These are phyloP conservation scores for Xylaria sp. DNA, from an alignment of 2,329 filamentous ascomycete species.

Conservation along the genomic window DNA sequence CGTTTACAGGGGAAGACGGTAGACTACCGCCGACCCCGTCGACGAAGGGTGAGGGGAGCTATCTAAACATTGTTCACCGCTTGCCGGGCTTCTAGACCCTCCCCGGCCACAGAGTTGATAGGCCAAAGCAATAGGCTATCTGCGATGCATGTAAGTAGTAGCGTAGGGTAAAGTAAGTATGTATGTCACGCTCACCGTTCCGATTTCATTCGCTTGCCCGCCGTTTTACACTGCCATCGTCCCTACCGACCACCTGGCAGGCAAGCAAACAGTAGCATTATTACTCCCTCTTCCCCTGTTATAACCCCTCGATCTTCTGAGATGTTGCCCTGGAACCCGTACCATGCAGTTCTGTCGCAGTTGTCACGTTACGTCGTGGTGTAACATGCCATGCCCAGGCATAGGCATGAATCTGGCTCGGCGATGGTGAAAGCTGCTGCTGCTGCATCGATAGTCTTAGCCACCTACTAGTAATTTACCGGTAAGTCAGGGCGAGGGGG, in stretches of 20 bases:
- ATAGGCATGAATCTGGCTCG: not conserved
- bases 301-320: constrained; percentile 14
- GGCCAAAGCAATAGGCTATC: constrained; percentile 16
- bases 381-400: not conserved
- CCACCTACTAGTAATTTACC: not conserved
- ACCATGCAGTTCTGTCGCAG: constrained; percentile 1
- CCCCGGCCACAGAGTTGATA: constrained; percentile 15
- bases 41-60: not conserved
- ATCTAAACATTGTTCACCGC: constrained; percentile 16
- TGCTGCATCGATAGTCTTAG: not conserved
- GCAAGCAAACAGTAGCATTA: not conserved
- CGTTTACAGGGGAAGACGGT: not conserved
- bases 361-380: constrained; percentile 32
- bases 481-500: not conserved
- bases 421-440: constrained; percentile 8
- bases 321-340: not conserved
- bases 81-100: constrained; percentile 20
- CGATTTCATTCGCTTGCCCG: not conserved
- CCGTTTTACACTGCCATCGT: not conserved
- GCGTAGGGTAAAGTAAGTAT: too few relatives aligned
- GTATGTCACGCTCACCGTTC: not conserved
- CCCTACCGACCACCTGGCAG: not conserved
- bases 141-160: not conserved
- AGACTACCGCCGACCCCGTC: constrained; percentile 11
- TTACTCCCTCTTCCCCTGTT: not conserved